phyloP scores from a whole-genome alignment of 805 yeast genomes.

The Yarrowia phangngaensis region DNA sequence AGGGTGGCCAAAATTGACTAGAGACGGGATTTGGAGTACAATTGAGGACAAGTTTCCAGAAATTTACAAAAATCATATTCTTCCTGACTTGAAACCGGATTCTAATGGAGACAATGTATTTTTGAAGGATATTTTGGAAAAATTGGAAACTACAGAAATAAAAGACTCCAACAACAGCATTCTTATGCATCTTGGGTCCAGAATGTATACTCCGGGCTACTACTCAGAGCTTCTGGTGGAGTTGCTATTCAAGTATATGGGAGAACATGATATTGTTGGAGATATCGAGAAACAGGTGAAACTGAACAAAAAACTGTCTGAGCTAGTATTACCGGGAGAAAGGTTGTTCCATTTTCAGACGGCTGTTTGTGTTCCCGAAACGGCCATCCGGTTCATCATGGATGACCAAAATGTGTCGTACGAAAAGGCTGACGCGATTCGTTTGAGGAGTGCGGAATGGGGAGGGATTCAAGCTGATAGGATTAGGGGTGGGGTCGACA shows the following conservation, averaged over 20 bases:
- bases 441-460: slow-evolving; percentile 4
- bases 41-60: neutral
- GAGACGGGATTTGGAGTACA: neutral
- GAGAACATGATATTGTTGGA: neutral
- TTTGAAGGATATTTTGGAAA: neutral
- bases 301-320: neutral
- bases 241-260: neutral
- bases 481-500: neutral
- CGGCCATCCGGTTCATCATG: slow-evolving; percentile 12
- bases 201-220: slow-evolving; percentile 5
- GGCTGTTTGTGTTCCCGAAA: slow-evolving; percentile 7
- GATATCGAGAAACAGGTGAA: neutral
- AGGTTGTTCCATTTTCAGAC: slow-evolving; percentile 8
- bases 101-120: neutral
- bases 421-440: slow-evolving; percentile 1
- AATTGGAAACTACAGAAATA: neutral
- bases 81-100: neutral
- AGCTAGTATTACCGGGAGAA: neutral
- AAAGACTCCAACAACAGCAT: neutral
- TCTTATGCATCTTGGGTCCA: slow-evolving; percentile 6
- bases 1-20: neutral
- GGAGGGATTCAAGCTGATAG: neutral
- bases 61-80: neutral
- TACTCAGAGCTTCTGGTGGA: neutral
- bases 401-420: slow-evolving; percentile 1